phyloP scores from a whole-genome alignment of 345 rosid genomes.

The Cochlearia excelsa region DNA sequence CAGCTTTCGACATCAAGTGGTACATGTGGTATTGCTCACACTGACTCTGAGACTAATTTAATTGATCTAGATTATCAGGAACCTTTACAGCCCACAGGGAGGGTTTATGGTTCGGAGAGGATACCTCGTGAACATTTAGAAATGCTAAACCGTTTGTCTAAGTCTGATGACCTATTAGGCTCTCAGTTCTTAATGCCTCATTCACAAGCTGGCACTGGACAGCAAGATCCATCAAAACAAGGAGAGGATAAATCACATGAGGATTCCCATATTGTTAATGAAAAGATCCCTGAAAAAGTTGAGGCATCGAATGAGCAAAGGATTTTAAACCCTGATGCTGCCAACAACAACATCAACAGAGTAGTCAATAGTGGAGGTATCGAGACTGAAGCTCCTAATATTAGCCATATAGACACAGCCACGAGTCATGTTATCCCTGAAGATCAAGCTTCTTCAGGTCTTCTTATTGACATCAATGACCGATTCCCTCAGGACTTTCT shows the following conservation, averaged over 20 bases:
- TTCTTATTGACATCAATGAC: constrained; percentile 76
- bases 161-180: constrained; percentile 71
- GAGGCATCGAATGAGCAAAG: constrained; percentile 42
- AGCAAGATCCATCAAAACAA: constrained; percentile 44
- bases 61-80: constrained; percentile 53
- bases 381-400: constrained; percentile 36
- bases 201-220: constrained; percentile 43
- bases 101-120: constrained; percentile 70
- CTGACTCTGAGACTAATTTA: constrained; percentile 48
- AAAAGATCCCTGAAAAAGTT: constrained; percentile 42
- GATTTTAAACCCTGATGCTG: constrained; percentile 34
- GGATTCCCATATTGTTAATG: constrained; percentile 39
- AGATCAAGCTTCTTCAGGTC: constrained; percentile 35
- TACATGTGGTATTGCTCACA: constrained; percentile 38
- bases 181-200: constrained; percentile 59
- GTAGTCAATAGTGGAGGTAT: constrained; percentile 36
- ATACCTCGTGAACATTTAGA: constrained; percentile 68
- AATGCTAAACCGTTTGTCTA: constrained; percentile 60
- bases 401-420: constrained; percentile 29
- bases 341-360: constrained; percentile 29
- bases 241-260: constrained; percentile 41
- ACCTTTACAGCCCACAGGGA: constrained; percentile 45
- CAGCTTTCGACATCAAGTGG: constrained; percentile 40
- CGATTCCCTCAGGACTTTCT: constrained; percentile 80
- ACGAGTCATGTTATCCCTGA: constrained; percentile 37